A percentile compares a stretch with the other conserved stretches of the same genome.
phyloP scores from a whole-genome alignment of 225 moss, liverwort and hornwort species.

The Marchantia polymorpha region DNA sequence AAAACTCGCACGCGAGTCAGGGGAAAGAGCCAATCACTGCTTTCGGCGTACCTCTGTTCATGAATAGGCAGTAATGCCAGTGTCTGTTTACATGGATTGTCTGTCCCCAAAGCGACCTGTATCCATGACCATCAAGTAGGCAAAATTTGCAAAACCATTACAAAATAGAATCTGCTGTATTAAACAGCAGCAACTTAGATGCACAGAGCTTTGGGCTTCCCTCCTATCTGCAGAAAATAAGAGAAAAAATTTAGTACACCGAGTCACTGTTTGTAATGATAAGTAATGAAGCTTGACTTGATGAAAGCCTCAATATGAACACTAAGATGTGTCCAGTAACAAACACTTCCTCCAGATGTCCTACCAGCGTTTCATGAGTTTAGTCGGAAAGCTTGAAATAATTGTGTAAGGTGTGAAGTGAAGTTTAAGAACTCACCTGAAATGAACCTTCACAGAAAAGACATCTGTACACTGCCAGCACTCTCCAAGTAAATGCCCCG shows the following conservation, averaged over 20 bases:
- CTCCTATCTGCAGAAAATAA: background rate
- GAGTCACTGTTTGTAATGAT: too few species aligned
- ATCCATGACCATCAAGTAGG: conserved; percentile 16
- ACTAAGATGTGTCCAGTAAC: too few species aligned
- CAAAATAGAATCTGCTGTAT: conserved; percentile 4
- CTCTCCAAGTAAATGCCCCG: background rate
- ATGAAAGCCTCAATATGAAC: too few species aligned
- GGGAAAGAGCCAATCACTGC: background rate
- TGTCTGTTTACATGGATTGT: conserved; percentile 1
- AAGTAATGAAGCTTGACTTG: too few species aligned
- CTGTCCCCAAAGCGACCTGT: conserved; percentile 18
- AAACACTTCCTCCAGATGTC: too few species aligned
- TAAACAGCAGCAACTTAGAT: conserved; percentile 3
- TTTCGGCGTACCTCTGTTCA: background rate
- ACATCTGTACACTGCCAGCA: background rate
- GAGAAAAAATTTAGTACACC: background rate
- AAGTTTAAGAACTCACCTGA: background rate
- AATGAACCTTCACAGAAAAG: background rate
- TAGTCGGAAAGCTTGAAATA: too few species aligned
- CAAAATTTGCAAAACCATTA: conserved; percentile 28
- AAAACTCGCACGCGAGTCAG: conserved; percentile 11
- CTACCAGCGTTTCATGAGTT: too few species aligned
- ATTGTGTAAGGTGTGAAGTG: background rate
- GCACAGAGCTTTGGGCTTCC: background rate
- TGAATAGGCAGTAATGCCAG: background rate